Evolutionary conservation across 139 green algal species (phyloP), one percentile per base, ranked within the genome.

Genomic region (Volvox reticuliferus): DNA sequence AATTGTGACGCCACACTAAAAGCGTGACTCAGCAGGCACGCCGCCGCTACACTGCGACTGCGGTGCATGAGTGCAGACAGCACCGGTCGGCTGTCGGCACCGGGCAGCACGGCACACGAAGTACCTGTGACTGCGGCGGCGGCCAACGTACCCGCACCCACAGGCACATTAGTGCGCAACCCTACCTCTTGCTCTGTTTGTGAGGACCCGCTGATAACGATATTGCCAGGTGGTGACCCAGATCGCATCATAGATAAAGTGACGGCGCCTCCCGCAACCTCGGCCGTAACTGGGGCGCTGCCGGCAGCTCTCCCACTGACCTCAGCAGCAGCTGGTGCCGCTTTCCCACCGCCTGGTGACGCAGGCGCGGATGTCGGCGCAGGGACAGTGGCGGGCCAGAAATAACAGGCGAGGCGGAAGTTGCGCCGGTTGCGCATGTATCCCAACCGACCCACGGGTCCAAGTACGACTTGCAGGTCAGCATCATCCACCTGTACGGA

Each of bases 21-120:
- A 21, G 85, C 85, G n/a, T 89, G 85, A 30, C 69, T 89, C n/a
- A 89, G 85, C 85, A 89, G 69, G 85, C 85, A 89, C 44, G 69
- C 85, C 69, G 85, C 85, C 36, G 85, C 85, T 50, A 89, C 69
- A 68, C 85, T 89, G 69, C 85, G 85, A 20, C n/a, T 75, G 69
- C 85, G 85, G 18, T 65, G 69, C 19, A 30, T 26, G 28, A 82
- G 85, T 21, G 22, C 69, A 19, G 22, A 20, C 35, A 80, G 55
- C 12, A 19, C 22, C 67, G 28, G 14, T 0, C 21, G 35, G 24
- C 84, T 80, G 65, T 44, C 68, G 2, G 3, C 68, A 13, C 84
- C 33, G 17, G 21, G 24, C 3, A 50, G 24, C 0, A 35, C 55
- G 24, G 26, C 79, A 20, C 0, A 44, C 12, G 44, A 50, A 55